Percentiles rank a stretch among this genome's conserved stretches.
Evolutionary conservation across 2,329 filamentous ascomycete genomes (phyloP).

Genomic region (Venturia effusa): DNA sequence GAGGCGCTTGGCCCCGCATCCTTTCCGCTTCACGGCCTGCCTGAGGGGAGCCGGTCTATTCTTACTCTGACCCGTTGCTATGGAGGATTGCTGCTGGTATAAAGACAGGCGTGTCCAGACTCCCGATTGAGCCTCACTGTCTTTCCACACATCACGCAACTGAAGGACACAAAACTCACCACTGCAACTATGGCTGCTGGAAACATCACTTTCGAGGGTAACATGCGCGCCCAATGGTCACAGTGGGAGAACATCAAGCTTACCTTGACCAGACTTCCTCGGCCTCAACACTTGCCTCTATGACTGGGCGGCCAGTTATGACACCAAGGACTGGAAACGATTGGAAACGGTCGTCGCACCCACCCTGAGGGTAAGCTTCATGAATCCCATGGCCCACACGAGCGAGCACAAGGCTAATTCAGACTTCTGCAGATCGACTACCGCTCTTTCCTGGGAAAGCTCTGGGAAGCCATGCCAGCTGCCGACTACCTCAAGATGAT

Average conservation of each 20-base stretch:
- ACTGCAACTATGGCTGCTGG: slow-evolving; percentile 5
- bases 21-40: neutral
- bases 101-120: neutral
- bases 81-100: neutral
- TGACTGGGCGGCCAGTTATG: slow-evolving; percentile 56
- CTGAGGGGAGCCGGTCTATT: neutral
- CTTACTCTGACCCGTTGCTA: neutral
- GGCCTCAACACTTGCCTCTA: slow-evolving; percentile 40
- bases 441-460: slow-evolving; percentile 42
- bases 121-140: neutral
- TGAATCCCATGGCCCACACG: slow-evolving; percentile 11
- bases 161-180: neutral
- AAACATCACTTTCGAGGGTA: slow-evolving; percentile 16
- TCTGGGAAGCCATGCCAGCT: slow-evolving; percentile 46
- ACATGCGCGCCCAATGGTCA: slow-evolving; percentile 9
- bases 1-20: neutral
- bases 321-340: slow-evolving; percentile 53
- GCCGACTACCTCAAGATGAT: slow-evolving; percentile 43
- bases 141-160: neutral
- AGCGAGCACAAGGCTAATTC: slow-evolving; percentile 10
- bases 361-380: slow-evolving; percentile 35
- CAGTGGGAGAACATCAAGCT: slow-evolving; percentile 8
- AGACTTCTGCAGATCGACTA: slow-evolving; percentile 52
- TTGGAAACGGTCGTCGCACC: slow-evolving; percentile 52
- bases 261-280: slow-evolving; percentile 33